Evolutionary conservation across 805 yeast species (phyloP).

Genomic region (Nakazawaea ishiwadae): DNA sequence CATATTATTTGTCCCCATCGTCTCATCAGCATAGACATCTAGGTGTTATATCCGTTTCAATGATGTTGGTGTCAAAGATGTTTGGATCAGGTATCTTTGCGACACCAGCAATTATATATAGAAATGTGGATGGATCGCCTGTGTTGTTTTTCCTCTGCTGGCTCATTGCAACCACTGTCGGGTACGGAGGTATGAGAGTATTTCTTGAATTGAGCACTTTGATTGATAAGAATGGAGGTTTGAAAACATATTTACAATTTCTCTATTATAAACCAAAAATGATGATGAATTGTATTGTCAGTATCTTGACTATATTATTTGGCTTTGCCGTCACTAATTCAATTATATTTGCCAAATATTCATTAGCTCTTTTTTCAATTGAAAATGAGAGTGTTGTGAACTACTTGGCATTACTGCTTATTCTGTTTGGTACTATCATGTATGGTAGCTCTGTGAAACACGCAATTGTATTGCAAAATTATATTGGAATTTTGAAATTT

Average conservation of each 20-base stretch:
- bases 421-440: conserved; percentile 27
- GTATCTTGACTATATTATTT: conserved; percentile 44
- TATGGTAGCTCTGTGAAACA: conserved; percentile 51
- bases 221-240: conserved; percentile 61
- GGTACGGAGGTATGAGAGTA: conserved; percentile 53
- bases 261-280: conserved; percentile 49
- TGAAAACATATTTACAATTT: conserved; percentile 55
- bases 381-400: conserved; percentile 29
- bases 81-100: conserved; percentile 67
- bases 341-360: conserved; percentile 59
- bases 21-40: conserved; percentile 60
- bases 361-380: conserved; percentile 35
- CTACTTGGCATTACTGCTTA: conserved; percentile 27
- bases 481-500: conserved; percentile 50
- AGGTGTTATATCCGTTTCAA: conserved; percentile 54
- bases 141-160: conserved; percentile 47
- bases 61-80: conserved; percentile 52
- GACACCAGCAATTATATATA: conserved; percentile 51
- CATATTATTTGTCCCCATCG: conserved; percentile 8
- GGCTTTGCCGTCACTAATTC: conserved; percentile 54
- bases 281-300: conserved; percentile 46
- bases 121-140: conserved; percentile 53
- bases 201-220: conserved; percentile 58
- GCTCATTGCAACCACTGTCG: conserved; percentile 47
- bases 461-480: conserved; percentile 52